These are phyloP conservation scores for Candida pini DNA, from an alignment of 805 yeast genomes.

Conservation along the genomic window DNA sequence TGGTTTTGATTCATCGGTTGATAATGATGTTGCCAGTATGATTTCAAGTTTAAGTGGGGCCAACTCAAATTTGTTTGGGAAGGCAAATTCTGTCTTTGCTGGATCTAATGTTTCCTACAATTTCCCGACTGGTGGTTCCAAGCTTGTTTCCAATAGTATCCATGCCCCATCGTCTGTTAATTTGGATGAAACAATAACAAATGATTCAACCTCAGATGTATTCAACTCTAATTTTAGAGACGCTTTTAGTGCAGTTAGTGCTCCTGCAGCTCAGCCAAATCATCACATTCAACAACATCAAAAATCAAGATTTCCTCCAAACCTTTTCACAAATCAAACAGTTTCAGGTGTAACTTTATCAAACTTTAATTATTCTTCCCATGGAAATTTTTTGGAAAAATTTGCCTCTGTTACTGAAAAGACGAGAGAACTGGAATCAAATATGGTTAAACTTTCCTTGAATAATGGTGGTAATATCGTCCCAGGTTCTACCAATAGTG, in stretches of 20 bases:
- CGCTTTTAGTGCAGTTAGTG: conserved; percentile 29
- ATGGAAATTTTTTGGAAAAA: conserved; percentile 50
- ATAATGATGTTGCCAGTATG: conserved; percentile 28
- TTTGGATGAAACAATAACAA: conserved; percentile 22
- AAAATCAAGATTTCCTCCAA: conserved; percentile 30
- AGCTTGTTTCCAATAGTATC: conserved; percentile 2
- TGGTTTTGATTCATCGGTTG: conserved; percentile 9
- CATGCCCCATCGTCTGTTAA: conserved; percentile 7
- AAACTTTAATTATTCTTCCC: conserved; percentile 18
- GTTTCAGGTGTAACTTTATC: conserved; percentile 41
- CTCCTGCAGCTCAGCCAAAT: conserved; percentile 27
- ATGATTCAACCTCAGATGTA: conserved; percentile 29
- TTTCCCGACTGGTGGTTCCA: conserved; percentile 5
- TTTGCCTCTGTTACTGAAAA: conserved; percentile 64
- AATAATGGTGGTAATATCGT: conserved; percentile 9
- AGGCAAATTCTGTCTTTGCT: conserved; percentile 22
- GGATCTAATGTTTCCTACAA: conserved; percentile 11
- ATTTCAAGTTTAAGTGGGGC: conserved; percentile 27
- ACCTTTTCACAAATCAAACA: conserved; percentile 53
- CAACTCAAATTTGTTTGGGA: conserved; percentile 18
- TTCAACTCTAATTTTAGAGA: conserved; percentile 20
- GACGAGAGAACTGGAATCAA: conserved; percentile 58
- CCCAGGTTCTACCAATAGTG: conserved; percentile 15
- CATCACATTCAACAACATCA: no score
- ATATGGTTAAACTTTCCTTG: conserved; percentile 35